These are phyloP conservation scores for Fusarium stilboides DNA, from an alignment of 2,329 filamentous ascomycete genomes.

Conservation along the genomic window DNA sequence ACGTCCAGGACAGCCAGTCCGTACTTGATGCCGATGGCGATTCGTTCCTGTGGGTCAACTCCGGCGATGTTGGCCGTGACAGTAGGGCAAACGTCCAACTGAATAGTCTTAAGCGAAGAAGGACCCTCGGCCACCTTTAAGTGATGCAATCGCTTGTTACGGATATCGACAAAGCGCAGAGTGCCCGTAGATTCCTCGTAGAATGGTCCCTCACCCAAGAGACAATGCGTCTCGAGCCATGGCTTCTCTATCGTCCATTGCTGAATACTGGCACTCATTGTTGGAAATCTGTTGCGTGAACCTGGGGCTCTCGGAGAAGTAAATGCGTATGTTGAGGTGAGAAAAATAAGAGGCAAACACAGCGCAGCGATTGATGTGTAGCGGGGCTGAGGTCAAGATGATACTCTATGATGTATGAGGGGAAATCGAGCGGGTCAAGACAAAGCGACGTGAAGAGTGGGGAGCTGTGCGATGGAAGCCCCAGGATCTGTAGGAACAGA, in stretches of 20 bases:
- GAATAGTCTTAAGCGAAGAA: slow-evolving; percentile 72
- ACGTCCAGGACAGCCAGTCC: slow-evolving; percentile 86
- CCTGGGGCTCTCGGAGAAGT: background rate
- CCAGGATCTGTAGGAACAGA: too few species aligned
- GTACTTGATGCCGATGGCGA: slow-evolving; percentile 85
- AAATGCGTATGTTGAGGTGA: background rate
- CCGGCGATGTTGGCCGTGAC: slow-evolving; percentile 87
- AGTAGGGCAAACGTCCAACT: slow-evolving; percentile 69
- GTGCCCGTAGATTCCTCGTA: slow-evolving; percentile 76
- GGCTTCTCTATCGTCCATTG: slow-evolving; percentile 67
- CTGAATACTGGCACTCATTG: slow-evolving; percentile 59
- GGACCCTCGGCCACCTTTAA: slow-evolving; percentile 76
- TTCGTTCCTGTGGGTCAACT: slow-evolving; percentile 71
- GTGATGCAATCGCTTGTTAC: slow-evolving; percentile 79
- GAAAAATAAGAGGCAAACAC: background rate
- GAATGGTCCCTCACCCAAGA: slow-evolving; percentile 81
- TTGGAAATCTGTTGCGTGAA: background rate
- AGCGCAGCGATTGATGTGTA: slow-evolving; percentile 6
- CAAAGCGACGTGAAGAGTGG: slow-evolving; percentile 14
- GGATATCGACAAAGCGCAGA: slow-evolving; percentile 87
- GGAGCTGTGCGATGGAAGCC: background rate
- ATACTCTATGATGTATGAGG: slow-evolving; percentile 33
- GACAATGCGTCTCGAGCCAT: slow-evolving; percentile 74
- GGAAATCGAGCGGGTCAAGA: slow-evolving; percentile 26
- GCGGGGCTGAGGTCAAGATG: slow-evolving; percentile 36